Conservation (phyloP, 2,329 filamentous ascomycete genomes). For the Curvularia hawaiiensis region DNA sequence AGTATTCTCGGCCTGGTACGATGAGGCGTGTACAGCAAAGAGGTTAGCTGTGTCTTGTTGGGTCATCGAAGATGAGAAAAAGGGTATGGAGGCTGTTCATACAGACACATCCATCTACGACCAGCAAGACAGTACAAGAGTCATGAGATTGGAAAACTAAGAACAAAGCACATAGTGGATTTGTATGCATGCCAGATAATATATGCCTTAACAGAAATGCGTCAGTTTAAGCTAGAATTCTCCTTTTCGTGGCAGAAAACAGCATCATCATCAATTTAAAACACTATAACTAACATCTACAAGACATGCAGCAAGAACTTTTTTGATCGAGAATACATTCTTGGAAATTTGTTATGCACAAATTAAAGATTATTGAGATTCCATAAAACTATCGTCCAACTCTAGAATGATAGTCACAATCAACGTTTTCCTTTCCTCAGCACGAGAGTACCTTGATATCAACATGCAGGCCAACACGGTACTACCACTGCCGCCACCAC, state of each 20-base stretch:
- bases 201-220: background rate
- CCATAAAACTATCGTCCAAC: background rate
- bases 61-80: background rate
- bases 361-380: background rate
- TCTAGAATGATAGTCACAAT: background rate
- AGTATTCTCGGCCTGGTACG: background rate
- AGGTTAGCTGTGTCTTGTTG: background rate
- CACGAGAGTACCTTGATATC: conserved; percentile 7
- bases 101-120: background rate
- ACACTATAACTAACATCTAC: too few species aligned
- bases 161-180: background rate
- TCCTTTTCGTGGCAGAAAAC: background rate
- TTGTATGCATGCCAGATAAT: background rate
- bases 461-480: conserved; percentile 2
- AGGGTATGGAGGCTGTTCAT: background rate
- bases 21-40: background rate
- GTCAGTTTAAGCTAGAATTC: background rate
- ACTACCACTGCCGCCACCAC: background rate
- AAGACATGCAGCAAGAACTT: too few species aligned
- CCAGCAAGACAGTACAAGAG: background rate
- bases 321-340: background rate
- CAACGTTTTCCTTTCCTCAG: background rate
- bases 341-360: background rate
- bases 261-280: background rate
- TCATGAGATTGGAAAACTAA: background rate